Conservation (phyloP, 148 eudicot species). For the Cornus suecica region DNA sequence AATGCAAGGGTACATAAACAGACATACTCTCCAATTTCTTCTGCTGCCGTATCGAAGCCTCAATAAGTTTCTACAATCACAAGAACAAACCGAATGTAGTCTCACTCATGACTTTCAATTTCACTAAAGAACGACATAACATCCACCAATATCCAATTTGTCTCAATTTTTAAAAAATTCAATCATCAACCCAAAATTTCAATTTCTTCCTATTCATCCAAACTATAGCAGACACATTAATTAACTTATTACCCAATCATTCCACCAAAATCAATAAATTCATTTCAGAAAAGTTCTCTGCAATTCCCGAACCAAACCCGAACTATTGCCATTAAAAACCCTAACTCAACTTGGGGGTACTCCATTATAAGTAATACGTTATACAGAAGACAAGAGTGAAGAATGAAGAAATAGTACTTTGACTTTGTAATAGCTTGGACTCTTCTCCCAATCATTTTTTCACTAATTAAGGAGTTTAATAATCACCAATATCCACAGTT, state of each 20-base stretch:
- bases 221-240: neutral
- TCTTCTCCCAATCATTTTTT: too few relatives aligned
- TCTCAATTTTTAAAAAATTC: conserved; percentile 4
- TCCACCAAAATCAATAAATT: too few relatives aligned
- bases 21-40: conserved; percentile 71
- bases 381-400: too few relatives aligned
- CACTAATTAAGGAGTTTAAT: neutral
- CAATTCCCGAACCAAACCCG: too few relatives aligned
- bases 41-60: conserved; percentile 70
- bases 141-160: neutral
- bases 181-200: neutral
- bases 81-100: conserved; percentile 6
- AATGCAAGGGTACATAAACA: conserved; percentile 48
- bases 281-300: too few relatives aligned
- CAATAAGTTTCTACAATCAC: conserved; percentile 67
- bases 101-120: neutral
- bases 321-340: too few relatives aligned
- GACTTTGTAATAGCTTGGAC: too few relatives aligned
- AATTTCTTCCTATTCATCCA: neutral
- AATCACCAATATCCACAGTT: neutral
- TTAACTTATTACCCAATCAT: too few relatives aligned
- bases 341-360: too few relatives aligned
- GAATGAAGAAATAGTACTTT: too few relatives aligned
- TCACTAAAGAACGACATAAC: neutral
- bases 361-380: too few relatives aligned